Conservation (phyloP, 2,329 filamentous ascomycete species). For the Alternaria angustiovoidea region DNA sequence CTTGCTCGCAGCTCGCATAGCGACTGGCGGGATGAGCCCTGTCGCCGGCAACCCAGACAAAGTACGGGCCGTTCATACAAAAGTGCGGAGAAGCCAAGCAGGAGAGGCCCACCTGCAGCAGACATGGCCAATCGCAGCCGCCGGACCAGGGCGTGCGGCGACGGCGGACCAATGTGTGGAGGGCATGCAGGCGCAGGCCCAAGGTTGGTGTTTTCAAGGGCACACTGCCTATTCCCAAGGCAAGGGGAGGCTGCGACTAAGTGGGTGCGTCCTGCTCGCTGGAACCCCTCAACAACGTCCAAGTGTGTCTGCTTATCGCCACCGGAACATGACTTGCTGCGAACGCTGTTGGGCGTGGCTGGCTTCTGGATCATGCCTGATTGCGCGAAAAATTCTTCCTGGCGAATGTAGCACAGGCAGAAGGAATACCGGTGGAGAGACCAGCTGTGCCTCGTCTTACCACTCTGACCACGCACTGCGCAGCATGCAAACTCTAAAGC, state of each 20-base stretch:
- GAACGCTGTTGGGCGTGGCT: constrained; percentile 13
- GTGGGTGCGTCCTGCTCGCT: constrained; percentile 29
- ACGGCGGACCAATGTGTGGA: constrained; percentile 7
- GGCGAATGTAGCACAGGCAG: constrained; percentile 19
- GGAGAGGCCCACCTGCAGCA: constrained; percentile 7
- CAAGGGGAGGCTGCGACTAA: constrained; percentile 24
- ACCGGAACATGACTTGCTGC: constrained; percentile 7
- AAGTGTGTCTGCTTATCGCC: constrained; percentile 24
- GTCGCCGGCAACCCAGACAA: constrained; percentile 22
- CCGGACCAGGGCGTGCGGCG: neutral
- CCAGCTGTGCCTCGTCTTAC: constrained; percentile 20
- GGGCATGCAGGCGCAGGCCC: constrained; percentile 11
- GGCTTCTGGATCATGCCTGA: constrained; percentile 25
- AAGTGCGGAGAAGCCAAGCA: constrained; percentile 32
- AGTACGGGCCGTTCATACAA: constrained; percentile 28
- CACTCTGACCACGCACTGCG: constrained; percentile 13
- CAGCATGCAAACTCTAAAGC: constrained; percentile 18
- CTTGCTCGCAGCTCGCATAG: constrained; percentile 23
- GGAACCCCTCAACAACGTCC: constrained; percentile 27
- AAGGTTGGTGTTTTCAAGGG: constrained; percentile 20
- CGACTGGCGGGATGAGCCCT: constrained; percentile 19
- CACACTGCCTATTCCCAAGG: constrained; percentile 14
- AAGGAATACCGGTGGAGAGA: constrained; percentile 18
- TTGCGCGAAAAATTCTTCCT: constrained; percentile 35
- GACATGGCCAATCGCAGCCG: neutral